Percentiles rank a stretch among this genome's conserved stretches.
phyloP scores from a whole-genome alignment of 2,329 filamentous ascomycete species.

The Exophiala lecanii-corni region DNA sequence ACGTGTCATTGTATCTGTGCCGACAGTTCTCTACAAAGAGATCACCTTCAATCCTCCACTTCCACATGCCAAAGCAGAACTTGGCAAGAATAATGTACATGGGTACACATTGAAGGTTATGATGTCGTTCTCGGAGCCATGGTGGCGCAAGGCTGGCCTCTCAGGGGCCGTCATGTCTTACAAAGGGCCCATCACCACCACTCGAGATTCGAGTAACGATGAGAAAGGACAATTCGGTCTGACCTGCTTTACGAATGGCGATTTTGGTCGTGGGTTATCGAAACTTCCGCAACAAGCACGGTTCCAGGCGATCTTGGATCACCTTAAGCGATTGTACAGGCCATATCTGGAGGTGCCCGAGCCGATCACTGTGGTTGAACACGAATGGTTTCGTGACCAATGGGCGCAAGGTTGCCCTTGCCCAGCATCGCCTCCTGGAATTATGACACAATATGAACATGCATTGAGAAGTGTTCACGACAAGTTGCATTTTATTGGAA shows the following conservation, averaged over 20 bases:
- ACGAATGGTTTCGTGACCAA: conserved; percentile 36
- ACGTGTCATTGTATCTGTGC: conserved; percentile 48
- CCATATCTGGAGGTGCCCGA: conserved; percentile 17
- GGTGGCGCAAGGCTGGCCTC: conserved; percentile 38
- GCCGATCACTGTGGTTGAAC: conserved; percentile 15
- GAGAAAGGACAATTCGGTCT: conserved; percentile 29
- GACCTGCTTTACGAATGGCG: conserved; percentile 30
- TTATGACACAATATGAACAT: conserved; percentile 32
- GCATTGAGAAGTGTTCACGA: conserved; percentile 34
- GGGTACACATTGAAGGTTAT: conserved; percentile 53
- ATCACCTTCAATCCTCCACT: conserved; percentile 49
- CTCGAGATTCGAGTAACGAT: conserved; percentile 41
- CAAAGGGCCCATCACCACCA: conserved; percentile 43
- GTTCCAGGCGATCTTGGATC: conserved; percentile 12
- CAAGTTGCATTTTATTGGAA: conserved; percentile 51
- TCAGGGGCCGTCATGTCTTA: conserved; percentile 43
- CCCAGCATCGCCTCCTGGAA: conserved; percentile 35
- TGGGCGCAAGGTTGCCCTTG: conserved; percentile 41
- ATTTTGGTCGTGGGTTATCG: conserved; percentile 17
- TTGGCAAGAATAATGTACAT: conserved; percentile 34
- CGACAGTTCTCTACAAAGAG: conserved; percentile 42
- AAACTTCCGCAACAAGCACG: conserved; percentile 15
- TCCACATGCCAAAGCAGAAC: conserved; percentile 36
- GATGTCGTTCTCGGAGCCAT: conserved; percentile 39
- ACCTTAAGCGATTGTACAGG: conserved; percentile 15